phyloP scores from a whole-genome alignment of 495 filamentous ascomycete species.

The Talaromyces liani region DNA sequence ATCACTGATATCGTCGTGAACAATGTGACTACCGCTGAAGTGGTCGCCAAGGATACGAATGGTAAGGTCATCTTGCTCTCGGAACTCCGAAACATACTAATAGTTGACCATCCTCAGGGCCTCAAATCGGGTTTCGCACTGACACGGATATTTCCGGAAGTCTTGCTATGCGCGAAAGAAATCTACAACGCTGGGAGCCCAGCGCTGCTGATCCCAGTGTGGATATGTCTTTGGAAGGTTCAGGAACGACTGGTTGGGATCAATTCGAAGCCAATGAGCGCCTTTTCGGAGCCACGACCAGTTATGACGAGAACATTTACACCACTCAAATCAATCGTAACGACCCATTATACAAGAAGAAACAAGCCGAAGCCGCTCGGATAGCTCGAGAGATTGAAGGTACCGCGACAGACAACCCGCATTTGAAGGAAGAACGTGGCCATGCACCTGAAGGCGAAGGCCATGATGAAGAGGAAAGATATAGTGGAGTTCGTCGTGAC shows the following conservation, averaged over 20 bases:
- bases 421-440: constrained; percentile 86
- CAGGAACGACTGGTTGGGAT: constrained; percentile 62
- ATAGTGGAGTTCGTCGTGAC: constrained; percentile 81
- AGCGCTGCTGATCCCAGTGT: constrained; percentile 47
- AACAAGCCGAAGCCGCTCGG: constrained; percentile 66
- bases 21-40: constrained; percentile 43
- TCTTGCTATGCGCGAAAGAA: constrained; percentile 59
- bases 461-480: constrained; percentile 91
- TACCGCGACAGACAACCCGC: constrained; percentile 58
- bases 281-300: constrained; percentile 76
- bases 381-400: constrained; percentile 88
- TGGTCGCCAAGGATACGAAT: constrained; percentile 55
- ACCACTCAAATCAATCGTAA: constrained; percentile 81
- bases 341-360: constrained; percentile 71
- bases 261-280: constrained; percentile 89
- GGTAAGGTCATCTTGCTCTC: constrained; percentile 43
- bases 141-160: constrained; percentile 82
- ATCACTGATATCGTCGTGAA: constrained; percentile 58
- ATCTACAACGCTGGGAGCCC: constrained; percentile 82
- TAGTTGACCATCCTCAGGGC: constrained; percentile 22
- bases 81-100: constrained; percentile 4
- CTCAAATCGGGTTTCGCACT: constrained; percentile 63
- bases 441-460: constrained; percentile 55
- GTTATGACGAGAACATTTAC: constrained; percentile 91
- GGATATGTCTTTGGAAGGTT: constrained; percentile 63